Percentiles rank a stretch among this genome's conserved stretches.
These are phyloP conservation scores for Kodamaea plutei DNA, from an alignment of 1,139 yeast species.

Conservation along the genomic window DNA sequence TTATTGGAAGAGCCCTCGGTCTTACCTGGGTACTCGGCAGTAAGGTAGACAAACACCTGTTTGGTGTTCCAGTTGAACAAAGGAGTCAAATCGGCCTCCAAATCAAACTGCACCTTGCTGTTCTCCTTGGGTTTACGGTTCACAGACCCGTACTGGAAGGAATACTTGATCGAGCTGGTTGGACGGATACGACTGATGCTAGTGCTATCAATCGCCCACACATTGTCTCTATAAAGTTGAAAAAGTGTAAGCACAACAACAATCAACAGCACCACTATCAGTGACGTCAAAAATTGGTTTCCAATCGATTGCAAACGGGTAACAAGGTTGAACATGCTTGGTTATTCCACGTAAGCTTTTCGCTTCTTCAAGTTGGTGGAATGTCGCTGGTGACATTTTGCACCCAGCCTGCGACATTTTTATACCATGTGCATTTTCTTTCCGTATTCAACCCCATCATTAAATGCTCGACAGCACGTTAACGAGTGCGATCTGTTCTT, in stretches of 20 bases:
- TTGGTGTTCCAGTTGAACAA: slow-evolving; percentile 96
- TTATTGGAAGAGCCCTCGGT: slow-evolving; percentile 49
- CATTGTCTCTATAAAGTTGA: slow-evolving; percentile 46
- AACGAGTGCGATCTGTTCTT: too few species aligned
- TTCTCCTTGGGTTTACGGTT: slow-evolving; percentile 77
- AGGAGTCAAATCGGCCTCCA: slow-evolving; percentile 60
- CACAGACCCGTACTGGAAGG: slow-evolving; percentile 71
- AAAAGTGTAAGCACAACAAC: slow-evolving; percentile 45
- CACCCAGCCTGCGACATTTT: too few species aligned
- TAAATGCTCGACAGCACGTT: too few species aligned
- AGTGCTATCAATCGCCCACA: slow-evolving; percentile 41
- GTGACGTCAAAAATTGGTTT: slow-evolving; percentile 54
- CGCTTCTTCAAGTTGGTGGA: too few species aligned
- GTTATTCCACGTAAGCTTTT: slow-evolving; percentile 4
- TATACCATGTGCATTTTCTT: too few species aligned
- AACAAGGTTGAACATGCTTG: slow-evolving; percentile 36
- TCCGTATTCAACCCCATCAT: too few species aligned
- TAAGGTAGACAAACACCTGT: slow-evolving; percentile 83
- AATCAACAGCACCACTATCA: slow-evolving; percentile 42
- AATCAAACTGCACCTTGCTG: slow-evolving; percentile 65
- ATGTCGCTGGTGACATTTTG: slow-evolving; percentile 3
- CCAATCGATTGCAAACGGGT: slow-evolving; percentile 49
- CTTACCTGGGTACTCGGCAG: slow-evolving; percentile 81
- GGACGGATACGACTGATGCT: slow-evolving; percentile 37
- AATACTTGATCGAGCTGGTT: slow-evolving; percentile 49